Base-by-base conservation (phyloP, 1,139 yeast genomes). In the Wickerhamomyces sp. region DNA sequence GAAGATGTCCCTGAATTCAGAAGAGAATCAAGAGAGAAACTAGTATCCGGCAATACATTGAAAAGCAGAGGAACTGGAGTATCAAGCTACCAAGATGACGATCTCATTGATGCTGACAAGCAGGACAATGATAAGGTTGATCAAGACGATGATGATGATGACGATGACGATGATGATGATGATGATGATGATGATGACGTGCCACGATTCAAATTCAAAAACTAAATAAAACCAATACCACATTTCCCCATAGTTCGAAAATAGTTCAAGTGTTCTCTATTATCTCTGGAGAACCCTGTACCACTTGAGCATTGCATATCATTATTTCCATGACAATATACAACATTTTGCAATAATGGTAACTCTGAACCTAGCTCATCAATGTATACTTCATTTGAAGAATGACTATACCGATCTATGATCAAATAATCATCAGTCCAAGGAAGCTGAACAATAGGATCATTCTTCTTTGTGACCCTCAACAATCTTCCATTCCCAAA, bases 191-290 rank as follows among this genome's bases (percentile, higher is more conserved):
- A 61, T 36, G 62, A 58, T 29, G 69, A 65, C 37, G 58, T 54
- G 4, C 70, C 71, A 2, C 55, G 53, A 13, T 68, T 68, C 43
- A 63, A 54, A 41, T 65, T 67, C 31, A 59, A 61, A 37, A 52
- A 61, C 28, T 45, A 51, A 37, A 41, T 21, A 30, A 28, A 42
- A 12, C 49, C 48, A 26, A 69, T 51, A 2, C 76, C 76, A 53
- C 80, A 74, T 28, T 62, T 50, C 0, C 79, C 79, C 61, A 74
- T 55, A 25, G 56, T 58, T 41, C 77, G 61, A 49, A 74, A 74
- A 49, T 74, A 74, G 10, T 72, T 68, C 38, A 68, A 64, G 52
- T 74, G 80, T 31, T 55, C 52, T 8, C 62, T 64, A 32, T 61
- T 65, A 42, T 65, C 63, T 44, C 63, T 63, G 35, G 67, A 58